Percentiles rank a stretch among this genome's conserved stretches.
These are phyloP conservation scores for Cyphellophora attinorum DNA, from an alignment of 2,329 filamentous ascomycete genomes.

Conservation along the genomic window DNA sequence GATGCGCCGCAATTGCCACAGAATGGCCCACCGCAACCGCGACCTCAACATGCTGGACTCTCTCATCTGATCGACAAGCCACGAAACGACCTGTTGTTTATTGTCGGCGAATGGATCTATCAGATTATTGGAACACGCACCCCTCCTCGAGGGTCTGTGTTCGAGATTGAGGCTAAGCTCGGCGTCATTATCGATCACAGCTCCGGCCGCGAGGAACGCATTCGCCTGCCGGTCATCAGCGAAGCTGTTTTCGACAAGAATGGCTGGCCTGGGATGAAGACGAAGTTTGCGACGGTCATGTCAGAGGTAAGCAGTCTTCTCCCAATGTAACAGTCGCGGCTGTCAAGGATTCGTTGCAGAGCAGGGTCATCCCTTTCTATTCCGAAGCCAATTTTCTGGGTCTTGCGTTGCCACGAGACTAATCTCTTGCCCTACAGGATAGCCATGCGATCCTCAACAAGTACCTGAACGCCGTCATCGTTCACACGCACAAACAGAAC, in stretches of 20 bases:
- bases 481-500: conserved; percentile 6
- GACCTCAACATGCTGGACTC: conserved; percentile 22
- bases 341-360: too few species aligned
- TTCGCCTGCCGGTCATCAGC: conserved; percentile 57
- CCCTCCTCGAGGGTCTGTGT: conserved; percentile 50
- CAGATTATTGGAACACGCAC: conserved; percentile 48
- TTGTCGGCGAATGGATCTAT: conserved; percentile 74
- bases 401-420: too few species aligned
- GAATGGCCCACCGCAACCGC: conserved; percentile 18
- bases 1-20: too few species aligned
- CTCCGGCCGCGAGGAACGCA: conserved; percentile 54
- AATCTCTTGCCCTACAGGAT: too few species aligned
- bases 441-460: conserved; percentile 71
- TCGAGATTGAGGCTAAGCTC: conserved; percentile 92
- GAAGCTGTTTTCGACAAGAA: conserved; percentile 60
- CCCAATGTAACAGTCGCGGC: too few species aligned
- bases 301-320: conserved; percentile 55
- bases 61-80: conserved; percentile 62
- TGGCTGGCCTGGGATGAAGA: conserved; percentile 35
- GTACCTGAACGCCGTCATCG: conserved; percentile 49
- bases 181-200: conserved; percentile 69
- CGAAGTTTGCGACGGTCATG: conserved; percentile 81
- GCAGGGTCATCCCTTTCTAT: too few species aligned
- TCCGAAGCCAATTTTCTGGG: too few species aligned
- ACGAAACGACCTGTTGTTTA: conserved; percentile 63